Percentiles rank a stretch among this genome's conserved stretches.
These are phyloP conservation scores for Solanum pennellii DNA, from an alignment of 257 asterid species.

Conservation along the genomic window DNA sequence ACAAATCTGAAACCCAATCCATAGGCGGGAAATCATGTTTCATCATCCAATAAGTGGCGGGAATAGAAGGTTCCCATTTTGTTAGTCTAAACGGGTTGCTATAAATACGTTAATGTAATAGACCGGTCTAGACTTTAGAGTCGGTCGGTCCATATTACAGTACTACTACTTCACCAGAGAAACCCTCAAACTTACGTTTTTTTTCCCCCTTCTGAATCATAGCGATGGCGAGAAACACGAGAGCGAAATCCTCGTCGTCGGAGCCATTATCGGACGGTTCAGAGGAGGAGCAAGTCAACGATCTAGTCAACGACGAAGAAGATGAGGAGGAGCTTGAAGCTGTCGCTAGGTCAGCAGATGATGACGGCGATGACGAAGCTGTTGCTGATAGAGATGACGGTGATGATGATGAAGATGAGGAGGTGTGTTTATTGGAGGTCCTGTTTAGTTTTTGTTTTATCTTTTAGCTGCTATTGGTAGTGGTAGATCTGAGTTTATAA, in stretches of 20 bases:
- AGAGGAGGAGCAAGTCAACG: slow-evolving; percentile 35
- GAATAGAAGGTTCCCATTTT: slow-evolving; percentile 1
- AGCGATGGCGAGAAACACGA: slow-evolving; percentile 27
- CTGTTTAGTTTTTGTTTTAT: not conserved
- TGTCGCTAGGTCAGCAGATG: slow-evolving; percentile 80
- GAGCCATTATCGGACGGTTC: slow-evolving; percentile 16
- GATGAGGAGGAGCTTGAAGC: slow-evolving; percentile 96
- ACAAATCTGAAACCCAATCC: not conserved
- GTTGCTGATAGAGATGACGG: slow-evolving; percentile 20
- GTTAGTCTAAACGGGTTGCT: not conserved
- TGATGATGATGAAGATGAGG: slow-evolving; percentile 52
- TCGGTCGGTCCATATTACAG: not conserved
- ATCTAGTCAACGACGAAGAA: slow-evolving; percentile 52
- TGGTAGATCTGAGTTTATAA: slow-evolving; percentile 13
- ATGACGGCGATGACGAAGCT: slow-evolving; percentile 40
- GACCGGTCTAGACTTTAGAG: not conserved
- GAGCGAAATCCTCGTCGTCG: slow-evolving; percentile 49
- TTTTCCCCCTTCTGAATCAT: slow-evolving; percentile 12
- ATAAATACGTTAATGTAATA: not conserved
- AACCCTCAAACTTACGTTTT: slow-evolving; percentile 17
- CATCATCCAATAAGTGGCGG: slow-evolving; percentile 17
- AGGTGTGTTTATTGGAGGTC: slow-evolving; percentile 19
- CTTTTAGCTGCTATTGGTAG: not conserved
- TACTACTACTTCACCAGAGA: not conserved
- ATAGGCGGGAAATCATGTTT: slow-evolving; percentile 24